Evolutionary conservation across 2,329 filamentous ascomycete genomes (phyloP), one percentile per base, ranked within the genome.

Genomic region (Colletotrichum tamarilloi): DNA sequence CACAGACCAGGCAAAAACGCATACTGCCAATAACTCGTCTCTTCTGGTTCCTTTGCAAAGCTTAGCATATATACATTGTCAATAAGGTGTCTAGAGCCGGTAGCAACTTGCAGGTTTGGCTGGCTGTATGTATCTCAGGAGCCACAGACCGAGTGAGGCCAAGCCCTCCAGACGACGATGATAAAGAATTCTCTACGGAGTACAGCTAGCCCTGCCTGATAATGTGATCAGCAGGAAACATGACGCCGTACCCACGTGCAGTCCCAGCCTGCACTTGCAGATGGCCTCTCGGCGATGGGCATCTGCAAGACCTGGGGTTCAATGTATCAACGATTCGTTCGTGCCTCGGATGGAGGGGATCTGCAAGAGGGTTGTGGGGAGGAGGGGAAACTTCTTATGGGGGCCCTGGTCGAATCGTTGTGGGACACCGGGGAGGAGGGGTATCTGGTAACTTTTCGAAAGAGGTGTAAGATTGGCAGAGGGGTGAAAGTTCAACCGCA

Each of bases 91-190:
- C 14, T 19, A 42, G 26, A 80, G 75, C 49, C 77, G 76, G 68
- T 4, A 12, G 9, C 12, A 12, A 35, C 4, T 82, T 82, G 74
- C 78, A 83, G 9, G 78, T 68, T 72, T 83, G 79, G 71, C 72
- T 75, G 2, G 79, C 80, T 1, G 79, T 81, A 70, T 83, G 82
- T 5, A 80, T 79, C 1, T 76, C 75, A 57, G 82, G 78, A 49
- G 81, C 82, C 67, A 19, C 42, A 4, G 3, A 19, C 80, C 80
- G 22, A 7, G 46, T 28, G 16, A n/a, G 53, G 26, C 49, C 55
- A 63, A 24, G 6, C 19, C 42, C 7, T 7, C 3, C 14, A 42
- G 5, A 7, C 14, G 16, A 38, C 35, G 12, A 14, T 38, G 35
- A 14, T 14, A 12, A 16, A 16, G 4, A 6, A 12, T 38, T 16